Evolutionary conservation across 2,329 filamentous ascomycete species (phyloP).

Genomic region (Alternaria sp.): DNA sequence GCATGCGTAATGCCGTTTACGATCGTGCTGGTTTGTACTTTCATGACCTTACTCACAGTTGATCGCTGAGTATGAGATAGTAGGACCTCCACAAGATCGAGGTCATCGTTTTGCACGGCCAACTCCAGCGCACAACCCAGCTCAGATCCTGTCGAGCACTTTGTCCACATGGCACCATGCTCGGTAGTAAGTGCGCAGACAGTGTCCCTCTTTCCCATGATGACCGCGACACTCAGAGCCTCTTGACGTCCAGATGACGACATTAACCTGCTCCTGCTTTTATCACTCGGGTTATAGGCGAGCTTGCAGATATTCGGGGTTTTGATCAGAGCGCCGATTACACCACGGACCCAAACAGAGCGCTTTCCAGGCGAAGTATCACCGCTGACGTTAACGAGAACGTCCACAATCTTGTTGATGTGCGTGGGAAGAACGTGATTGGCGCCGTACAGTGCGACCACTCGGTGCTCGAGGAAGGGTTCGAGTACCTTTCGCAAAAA

Average conservation of each 20-base stretch:
- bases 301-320: background rate
- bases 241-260: background rate
- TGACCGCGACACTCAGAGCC: background rate
- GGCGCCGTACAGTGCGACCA: background rate
- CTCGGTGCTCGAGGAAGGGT: background rate
- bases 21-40: background rate
- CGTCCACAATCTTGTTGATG: background rate
- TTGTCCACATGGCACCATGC: background rate
- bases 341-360: background rate
- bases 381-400: background rate
- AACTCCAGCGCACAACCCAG: background rate
- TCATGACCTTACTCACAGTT: background rate
- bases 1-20: background rate
- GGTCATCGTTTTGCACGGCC: background rate
- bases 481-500: background rate
- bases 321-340: background rate
- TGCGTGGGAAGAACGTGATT: background rate
- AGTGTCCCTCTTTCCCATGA: background rate
- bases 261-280: background rate
- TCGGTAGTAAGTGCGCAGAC: background rate
- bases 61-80: background rate
- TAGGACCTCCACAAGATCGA: background rate
- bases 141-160: background rate
- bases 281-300: background rate
- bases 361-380: background rate